These are phyloP conservation scores for Aureobasidium vineae DNA, from an alignment of 2,329 filamentous ascomycete species.

Conservation along the genomic window DNA sequence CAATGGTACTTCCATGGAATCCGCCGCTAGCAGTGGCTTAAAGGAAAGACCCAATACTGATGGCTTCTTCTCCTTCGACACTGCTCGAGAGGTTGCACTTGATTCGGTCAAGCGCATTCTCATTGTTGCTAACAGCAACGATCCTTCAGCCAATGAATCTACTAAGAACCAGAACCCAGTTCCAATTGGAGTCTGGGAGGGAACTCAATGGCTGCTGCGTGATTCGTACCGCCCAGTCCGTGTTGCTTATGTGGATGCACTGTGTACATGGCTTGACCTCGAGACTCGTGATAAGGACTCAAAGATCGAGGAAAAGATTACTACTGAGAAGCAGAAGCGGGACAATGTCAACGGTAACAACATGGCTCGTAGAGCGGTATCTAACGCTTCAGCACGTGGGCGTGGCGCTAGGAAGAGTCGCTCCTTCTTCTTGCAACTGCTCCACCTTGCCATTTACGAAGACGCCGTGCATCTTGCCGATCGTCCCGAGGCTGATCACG, in stretches of 20 bases:
- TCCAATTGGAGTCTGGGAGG: conserved; percentile 84
- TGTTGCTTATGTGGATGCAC: conserved; percentile 78
- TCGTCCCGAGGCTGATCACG: conserved; percentile 59
- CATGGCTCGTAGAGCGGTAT: conserved; percentile 63
- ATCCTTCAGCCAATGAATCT: conserved; percentile 54
- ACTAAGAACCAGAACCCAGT: conserved; percentile 60
- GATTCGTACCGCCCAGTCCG: conserved; percentile 76
- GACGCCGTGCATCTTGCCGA: conserved; percentile 72
- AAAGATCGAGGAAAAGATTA: conserved; percentile 23
- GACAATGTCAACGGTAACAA: conserved; percentile 38
- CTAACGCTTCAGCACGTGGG: conserved; percentile 63
- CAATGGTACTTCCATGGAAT: conserved; percentile 48
- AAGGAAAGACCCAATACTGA: conserved; percentile 55
- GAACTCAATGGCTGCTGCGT: conserved; percentile 88
- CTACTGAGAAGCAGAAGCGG: conserved; percentile 43
- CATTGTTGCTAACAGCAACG: conserved; percentile 65
- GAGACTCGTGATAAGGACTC: conserved; percentile 37
- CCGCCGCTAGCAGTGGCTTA: conserved; percentile 50
- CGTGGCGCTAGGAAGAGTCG: conserved; percentile 54
- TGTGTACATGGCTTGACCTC: conserved; percentile 70
- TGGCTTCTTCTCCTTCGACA: conserved; percentile 62
- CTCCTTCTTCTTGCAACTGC: conserved; percentile 73
- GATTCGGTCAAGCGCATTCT: conserved; percentile 80
- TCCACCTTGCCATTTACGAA: conserved; percentile 89
- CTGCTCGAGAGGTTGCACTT: conserved; percentile 64